Conservation (phyloP, 2,329 filamentous ascomycete species). For the Thielaviopsis punctulata region DNA sequence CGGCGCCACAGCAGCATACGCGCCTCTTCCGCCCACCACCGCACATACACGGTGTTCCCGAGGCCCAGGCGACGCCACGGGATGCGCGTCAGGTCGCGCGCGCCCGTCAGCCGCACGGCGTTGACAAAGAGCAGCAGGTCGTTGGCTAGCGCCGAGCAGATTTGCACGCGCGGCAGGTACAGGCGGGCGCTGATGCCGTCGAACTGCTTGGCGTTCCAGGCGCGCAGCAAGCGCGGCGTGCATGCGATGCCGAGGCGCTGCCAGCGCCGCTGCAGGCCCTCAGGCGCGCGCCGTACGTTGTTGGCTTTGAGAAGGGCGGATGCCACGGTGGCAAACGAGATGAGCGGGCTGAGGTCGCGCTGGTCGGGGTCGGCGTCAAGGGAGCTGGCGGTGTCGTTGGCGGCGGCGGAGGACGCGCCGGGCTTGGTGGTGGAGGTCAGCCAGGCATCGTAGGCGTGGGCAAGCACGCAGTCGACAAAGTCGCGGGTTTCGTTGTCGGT, state of each 20-base stretch:
- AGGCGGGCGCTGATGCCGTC: constrained; percentile 4
- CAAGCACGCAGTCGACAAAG: constrained; percentile 6
- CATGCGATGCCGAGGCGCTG: background rate
- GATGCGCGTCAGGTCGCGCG: constrained; percentile 1
- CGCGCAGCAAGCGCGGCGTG: constrained; percentile 7
- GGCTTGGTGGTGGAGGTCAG: constrained; percentile 4
- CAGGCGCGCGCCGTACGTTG: background rate
- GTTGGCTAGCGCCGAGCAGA: background rate
- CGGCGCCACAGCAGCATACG: constrained; percentile 9
- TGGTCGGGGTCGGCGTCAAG: background rate
- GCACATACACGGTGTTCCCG: background rate
- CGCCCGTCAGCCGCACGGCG: constrained; percentile 5
- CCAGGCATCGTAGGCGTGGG: constrained; percentile 1
- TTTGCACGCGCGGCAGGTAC: constrained; percentile 4
- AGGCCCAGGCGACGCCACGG: constrained; percentile 4
- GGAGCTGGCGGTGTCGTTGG: background rate
- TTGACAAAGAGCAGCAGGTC: constrained; percentile 6
- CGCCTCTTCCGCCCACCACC: constrained; percentile 1
- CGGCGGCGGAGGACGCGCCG: background rate
- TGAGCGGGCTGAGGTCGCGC: background rate
- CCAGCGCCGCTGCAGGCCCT: background rate
- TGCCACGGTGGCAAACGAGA: constrained; percentile 1
- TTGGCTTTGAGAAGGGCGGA: background rate
- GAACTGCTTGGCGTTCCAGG: constrained; percentile 7
- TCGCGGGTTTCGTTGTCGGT: constrained; percentile 1